These are phyloP conservation scores for Kernera saxatilis DNA, from an alignment of 345 rosid species.

Conservation along the genomic window DNA sequence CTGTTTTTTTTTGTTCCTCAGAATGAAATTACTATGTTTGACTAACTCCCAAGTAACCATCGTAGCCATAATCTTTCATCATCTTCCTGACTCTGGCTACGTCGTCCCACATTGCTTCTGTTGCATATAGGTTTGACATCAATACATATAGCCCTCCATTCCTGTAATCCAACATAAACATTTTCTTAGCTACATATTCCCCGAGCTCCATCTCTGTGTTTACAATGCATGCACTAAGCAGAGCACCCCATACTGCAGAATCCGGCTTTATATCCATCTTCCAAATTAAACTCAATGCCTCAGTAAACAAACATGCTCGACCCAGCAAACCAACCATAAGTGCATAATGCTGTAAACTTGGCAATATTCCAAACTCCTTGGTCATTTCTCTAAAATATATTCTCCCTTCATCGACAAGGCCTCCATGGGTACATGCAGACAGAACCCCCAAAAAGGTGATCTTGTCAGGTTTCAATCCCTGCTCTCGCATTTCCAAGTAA, in stretches of 20 bases:
- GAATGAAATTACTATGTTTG: constrained; percentile 6
- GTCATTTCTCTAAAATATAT: constrained; percentile 49
- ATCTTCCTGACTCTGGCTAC: constrained; percentile 62
- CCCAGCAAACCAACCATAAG: constrained; percentile 68
- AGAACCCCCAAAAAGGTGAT: constrained; percentile 76
- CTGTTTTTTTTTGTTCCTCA: neutral
- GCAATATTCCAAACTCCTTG: constrained; percentile 43
- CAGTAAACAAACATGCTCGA: constrained; percentile 55
- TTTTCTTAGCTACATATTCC: constrained; percentile 68
- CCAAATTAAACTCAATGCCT: constrained; percentile 48
- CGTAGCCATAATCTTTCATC: constrained; percentile 69
- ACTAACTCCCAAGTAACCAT: constrained; percentile 73
- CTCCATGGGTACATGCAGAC: constrained; percentile 69
- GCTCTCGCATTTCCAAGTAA: constrained; percentile 43
- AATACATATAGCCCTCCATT: constrained; percentile 75
- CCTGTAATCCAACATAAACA: constrained; percentile 51
- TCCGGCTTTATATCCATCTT: constrained; percentile 53
- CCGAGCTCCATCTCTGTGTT: constrained; percentile 66
- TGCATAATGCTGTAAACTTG: constrained; percentile 69
- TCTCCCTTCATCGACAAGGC: constrained; percentile 62
- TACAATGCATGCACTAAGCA: constrained; percentile 60
- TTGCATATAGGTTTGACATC: constrained; percentile 89
- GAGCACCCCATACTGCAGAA: constrained; percentile 80
- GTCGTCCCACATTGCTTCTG: constrained; percentile 66
- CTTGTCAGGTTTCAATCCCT: constrained; percentile 53